Evolutionary conservation across 2,329 filamentous ascomycete genomes (phyloP).

Genomic region (Diaporthe amygdali): DNA sequence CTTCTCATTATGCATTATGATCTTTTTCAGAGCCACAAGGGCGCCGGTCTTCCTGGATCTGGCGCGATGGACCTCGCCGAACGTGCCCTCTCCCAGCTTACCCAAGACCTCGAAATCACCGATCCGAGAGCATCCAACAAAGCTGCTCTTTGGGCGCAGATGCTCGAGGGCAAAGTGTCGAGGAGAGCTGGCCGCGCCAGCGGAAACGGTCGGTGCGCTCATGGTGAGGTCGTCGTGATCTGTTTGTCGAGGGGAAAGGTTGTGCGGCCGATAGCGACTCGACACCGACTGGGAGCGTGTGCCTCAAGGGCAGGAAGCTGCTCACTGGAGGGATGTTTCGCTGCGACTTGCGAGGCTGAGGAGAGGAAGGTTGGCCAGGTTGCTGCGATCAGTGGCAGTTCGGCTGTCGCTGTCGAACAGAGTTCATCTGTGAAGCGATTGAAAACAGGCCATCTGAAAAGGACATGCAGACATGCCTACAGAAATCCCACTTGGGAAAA

Average conservation of each 20-base stretch:
- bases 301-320: background rate
- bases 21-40: conserved; percentile 93
- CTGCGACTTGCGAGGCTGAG: background rate
- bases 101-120: conserved; percentile 78
- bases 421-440: conserved; percentile 1
- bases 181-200: conserved; percentile 48
- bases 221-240: conserved; percentile 24
- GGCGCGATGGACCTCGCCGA: conserved; percentile 95
- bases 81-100: conserved; percentile 94
- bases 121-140: conserved; percentile 85
- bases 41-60: conserved; percentile 75
- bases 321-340: background rate
- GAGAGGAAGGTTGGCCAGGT: background rate
- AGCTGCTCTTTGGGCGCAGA: conserved; percentile 63
- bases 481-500: background rate
- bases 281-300: background rate
- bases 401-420: conserved; percentile 1
- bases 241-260: background rate
- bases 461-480: conserved; percentile 4
- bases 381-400: background rate
- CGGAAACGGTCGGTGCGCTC: conserved; percentile 29
- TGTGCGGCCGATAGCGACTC: background rate
- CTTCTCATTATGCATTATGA: conserved; percentile 99
- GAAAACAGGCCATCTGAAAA: background rate
- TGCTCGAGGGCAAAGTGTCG: conserved; percentile 62